These are phyloP conservation scores for rapeseed (Brassica napus) DNA, from an alignment of 345 rosid genomes.

Conservation along the genomic window Da-Ae NC_063446.1:61016501-61017000, in stretches of 20 bases:
- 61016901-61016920: constrained; percentile 1
- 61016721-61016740: constrained; percentile 36
- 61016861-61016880: constrained; percentile 29
- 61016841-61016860: constrained; percentile 24
- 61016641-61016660: not conserved
- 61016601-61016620: constrained; percentile 16
- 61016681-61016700: constrained; percentile 36
- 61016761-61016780: constrained; percentile 19
- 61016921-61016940: constrained; percentile 26
- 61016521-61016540: not conserved
- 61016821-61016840: constrained; percentile 17
- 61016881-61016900: constrained; percentile 17
- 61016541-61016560: constrained; percentile 31
- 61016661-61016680: not conserved
- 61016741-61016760: constrained; percentile 34
- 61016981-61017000: not conserved
- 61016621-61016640: not conserved
- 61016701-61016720: constrained; percentile 42
- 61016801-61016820: constrained; percentile 35
- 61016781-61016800: constrained; percentile 35
- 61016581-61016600: constrained; percentile 42
- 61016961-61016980: not conserved
- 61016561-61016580: constrained; percentile 37
- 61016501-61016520: not conserved
- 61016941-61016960: not conserved